A percentile compares a stretch with the other conserved stretches of the same genome.
These are phyloP conservation scores for Solanum neorickii DNA, from an alignment of 257 asterid genomes.

Conservation along the genomic window DNA sequence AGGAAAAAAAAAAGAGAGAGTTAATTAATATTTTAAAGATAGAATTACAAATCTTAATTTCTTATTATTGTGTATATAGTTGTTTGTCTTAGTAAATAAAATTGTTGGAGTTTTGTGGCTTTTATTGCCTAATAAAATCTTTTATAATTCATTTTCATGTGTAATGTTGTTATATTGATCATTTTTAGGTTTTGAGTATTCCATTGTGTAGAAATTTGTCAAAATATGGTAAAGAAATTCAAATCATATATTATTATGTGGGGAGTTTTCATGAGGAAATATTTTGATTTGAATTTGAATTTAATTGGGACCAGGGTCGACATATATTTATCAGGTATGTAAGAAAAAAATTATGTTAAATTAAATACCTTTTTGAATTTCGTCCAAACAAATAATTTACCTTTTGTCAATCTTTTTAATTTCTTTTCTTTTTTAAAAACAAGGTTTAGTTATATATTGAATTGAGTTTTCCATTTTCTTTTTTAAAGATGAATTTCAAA, in stretches of 20 bases:
- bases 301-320: accelerated
- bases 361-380: not conserved
- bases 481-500: too few relatives aligned
- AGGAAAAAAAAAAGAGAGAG: not conserved
- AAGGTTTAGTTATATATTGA: too few relatives aligned
- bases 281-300: too few relatives aligned
- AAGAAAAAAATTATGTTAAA: too few relatives aligned
- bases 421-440: too few relatives aligned
- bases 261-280: too few relatives aligned
- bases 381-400: not conserved
- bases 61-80: not conserved
- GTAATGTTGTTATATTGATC: not conserved
- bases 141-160: not conserved
- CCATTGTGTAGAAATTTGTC: not conserved
- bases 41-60: not conserved
- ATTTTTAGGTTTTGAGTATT: not conserved
- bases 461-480: too few relatives aligned
- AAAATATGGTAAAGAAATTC: not conserved
- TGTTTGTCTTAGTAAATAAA: not conserved
- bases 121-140: not conserved
- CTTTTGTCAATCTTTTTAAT: too few relatives aligned
- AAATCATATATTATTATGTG: too few relatives aligned
- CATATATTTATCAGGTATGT: too few relatives aligned
- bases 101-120: not conserved
- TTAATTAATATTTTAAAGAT: not conserved